Evolutionary conservation across 345 rosid genomes (phyloP).

Genomic region (Nephelium lappaceum): DNA sequence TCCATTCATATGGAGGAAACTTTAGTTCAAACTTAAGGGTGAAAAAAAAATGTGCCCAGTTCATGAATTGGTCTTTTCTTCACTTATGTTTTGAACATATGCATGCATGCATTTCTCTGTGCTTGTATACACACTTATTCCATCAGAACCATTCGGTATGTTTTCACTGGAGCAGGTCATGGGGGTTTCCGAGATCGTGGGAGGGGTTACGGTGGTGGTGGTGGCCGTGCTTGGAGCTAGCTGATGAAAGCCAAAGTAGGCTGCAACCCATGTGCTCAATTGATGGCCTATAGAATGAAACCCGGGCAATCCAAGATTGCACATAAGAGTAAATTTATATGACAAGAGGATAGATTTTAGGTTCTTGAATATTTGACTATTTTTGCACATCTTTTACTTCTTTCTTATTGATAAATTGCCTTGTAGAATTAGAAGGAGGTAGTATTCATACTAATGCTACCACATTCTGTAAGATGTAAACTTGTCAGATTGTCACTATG

Average conservation of each 20-base stretch:
- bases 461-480: conserved; percentile 17
- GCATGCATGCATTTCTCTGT: not conserved
- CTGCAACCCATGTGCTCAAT: not conserved
- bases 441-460: not conserved
- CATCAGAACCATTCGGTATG: not conserved
- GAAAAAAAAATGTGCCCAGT: not conserved
- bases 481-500: not conserved
- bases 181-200: conserved; percentile 72
- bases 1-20: not conserved
- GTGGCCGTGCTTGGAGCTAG: conserved; percentile 64
- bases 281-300: not conserved
- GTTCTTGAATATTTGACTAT: not conserved
- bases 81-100: not conserved
- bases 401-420: not conserved
- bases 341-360: conserved; percentile 19
- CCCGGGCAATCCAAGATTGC: conserved; percentile 1
- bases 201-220: conserved; percentile 55
- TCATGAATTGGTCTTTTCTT: not conserved
- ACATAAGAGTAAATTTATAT: conserved; percentile 1
- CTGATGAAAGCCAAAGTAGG: not conserved
- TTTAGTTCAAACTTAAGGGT: not conserved
- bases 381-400: not conserved
- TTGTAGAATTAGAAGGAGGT: conserved; percentile 5
- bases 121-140: not conserved
- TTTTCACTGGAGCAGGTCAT: conserved; percentile 38